Conservation (phyloP, 1,139 yeast species). For the Debaryomycetaceae sp. region DNA sequence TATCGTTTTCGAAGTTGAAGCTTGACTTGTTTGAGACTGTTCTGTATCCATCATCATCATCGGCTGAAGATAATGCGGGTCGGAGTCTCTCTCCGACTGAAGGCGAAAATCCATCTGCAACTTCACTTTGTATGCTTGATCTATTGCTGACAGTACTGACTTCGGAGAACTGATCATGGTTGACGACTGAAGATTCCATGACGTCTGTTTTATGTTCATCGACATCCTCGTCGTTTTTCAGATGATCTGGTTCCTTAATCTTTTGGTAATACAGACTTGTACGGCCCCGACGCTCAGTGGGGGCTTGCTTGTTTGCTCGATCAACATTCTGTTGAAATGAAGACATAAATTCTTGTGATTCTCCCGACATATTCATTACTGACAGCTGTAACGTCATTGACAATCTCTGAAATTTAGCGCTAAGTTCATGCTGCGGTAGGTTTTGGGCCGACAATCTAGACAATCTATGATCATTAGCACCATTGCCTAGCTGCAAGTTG, state of each 20-base stretch:
- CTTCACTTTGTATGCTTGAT: constrained; percentile 19
- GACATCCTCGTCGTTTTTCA: constrained; percentile 10
- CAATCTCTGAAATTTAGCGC: constrained; percentile 37
- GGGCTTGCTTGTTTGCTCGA: constrained; percentile 6
- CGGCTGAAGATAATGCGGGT: neutral
- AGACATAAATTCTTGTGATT: constrained; percentile 39
- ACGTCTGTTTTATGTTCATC: constrained; percentile 3
- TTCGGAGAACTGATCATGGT: constrained; percentile 13
- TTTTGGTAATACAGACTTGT: constrained; percentile 34
- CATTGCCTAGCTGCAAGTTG: neutral
- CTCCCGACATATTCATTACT: constrained; percentile 29
- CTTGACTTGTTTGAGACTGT: constrained; percentile 6
- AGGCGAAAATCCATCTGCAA: neutral
- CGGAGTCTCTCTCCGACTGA: neutral
- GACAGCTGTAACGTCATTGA: constrained; percentile 38
- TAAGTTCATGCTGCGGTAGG: constrained; percentile 36
- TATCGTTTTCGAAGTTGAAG: constrained; percentile 9
- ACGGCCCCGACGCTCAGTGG: constrained; percentile 2
- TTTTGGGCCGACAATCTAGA: constrained; percentile 3
- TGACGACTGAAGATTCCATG: constrained; percentile 4
- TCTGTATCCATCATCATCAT: neutral
- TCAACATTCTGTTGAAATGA: constrained; percentile 41
- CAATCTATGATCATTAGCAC: neutral
- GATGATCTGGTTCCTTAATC: constrained; percentile 14
- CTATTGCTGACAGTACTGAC: constrained; percentile 25